Evolutionary conservation across 2,329 filamentous ascomycete genomes (phyloP).

Genomic region (Verticillium klebahnii): DNA sequence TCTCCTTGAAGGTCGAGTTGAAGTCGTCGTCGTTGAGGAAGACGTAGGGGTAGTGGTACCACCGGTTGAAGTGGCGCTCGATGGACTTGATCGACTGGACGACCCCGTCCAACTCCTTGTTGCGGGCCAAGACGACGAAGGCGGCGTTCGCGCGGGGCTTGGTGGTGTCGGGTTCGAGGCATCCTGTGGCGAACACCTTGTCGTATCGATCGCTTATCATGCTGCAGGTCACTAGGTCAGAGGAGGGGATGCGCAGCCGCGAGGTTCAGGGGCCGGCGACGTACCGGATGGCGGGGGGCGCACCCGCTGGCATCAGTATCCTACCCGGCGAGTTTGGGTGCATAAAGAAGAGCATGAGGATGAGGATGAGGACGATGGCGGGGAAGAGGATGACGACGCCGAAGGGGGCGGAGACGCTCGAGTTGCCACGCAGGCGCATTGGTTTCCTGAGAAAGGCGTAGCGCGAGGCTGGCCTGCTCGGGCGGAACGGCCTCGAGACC

Average conservation of each 20-base stretch:
- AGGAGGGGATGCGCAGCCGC: not conserved
- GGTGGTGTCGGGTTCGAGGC: constrained; percentile 73
- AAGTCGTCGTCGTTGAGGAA: constrained; percentile 98
- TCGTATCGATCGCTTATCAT: constrained; percentile 97
- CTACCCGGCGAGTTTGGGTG: constrained; percentile 79
- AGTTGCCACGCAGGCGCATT: constrained; percentile 86
- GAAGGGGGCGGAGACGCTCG: constrained; percentile 84
- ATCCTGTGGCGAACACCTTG: constrained; percentile 92
- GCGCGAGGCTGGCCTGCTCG: constrained; percentile 38
- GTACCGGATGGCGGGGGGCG: constrained; percentile 85
- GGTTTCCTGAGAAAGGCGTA: constrained; percentile 82
- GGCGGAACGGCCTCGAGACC: constrained; percentile 25
- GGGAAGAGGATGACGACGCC: constrained; percentile 92
- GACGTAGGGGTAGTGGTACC: constrained; percentile 98
- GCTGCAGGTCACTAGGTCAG: constrained; percentile 38
- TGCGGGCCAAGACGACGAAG: constrained; percentile 91
- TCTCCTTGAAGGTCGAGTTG: constrained; percentile 88
- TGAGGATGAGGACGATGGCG: constrained; percentile 83
- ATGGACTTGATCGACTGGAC: constrained; percentile 97
- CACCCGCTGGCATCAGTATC: constrained; percentile 82
- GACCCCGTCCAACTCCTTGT: constrained; percentile 94
- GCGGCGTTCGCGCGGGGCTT: constrained; percentile 85
- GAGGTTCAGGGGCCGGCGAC: constrained; percentile 18
- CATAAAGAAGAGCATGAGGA: constrained; percentile 82
- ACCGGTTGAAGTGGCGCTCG: constrained; percentile 97